Evolutionary conservation across 768 basidiomycete genomes (phyloP).

Genomic region (Trametes punicea): DNA sequence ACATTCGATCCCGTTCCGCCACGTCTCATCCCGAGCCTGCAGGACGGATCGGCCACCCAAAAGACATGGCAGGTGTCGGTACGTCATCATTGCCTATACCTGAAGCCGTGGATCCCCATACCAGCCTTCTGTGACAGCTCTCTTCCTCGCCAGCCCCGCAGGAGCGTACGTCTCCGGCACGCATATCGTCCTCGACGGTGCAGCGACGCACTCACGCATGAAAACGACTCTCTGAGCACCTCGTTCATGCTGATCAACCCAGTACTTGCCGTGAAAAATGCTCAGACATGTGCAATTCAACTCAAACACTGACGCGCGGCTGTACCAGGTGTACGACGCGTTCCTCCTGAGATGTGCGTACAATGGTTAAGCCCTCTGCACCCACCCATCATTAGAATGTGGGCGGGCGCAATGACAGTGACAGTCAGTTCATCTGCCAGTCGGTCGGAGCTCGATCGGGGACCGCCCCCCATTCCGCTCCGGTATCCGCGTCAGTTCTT

Average conservation of each 20-base stretch:
- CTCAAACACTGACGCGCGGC: too few species aligned
- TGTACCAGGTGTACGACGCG: too few species aligned
- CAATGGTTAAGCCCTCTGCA: too few species aligned
- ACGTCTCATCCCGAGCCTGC: neutral
- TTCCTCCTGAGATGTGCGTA: too few species aligned
- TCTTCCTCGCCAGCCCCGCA: conserved; percentile 58
- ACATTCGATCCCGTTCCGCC: neutral
- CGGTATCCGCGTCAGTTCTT: conserved; percentile 10
- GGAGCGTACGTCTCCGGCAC: conserved; percentile 72
- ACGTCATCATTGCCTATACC: conserved; percentile 5
- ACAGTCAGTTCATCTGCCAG: too few species aligned
- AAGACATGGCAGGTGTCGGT: conserved; percentile 69
- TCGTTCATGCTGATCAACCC: too few species aligned
- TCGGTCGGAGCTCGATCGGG: too few species aligned
- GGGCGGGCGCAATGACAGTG: too few species aligned
- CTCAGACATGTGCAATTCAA: too few species aligned
- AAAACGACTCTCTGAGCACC: conserved; percentile 3
- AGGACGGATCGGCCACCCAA: conserved; percentile 64
- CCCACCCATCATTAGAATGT: too few species aligned
- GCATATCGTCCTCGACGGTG: conserved; percentile 69
- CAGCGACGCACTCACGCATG: conserved; percentile 6
- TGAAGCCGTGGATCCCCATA: neutral
- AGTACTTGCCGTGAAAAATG: too few species aligned
- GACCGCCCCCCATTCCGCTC: neutral
- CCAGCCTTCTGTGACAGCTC: conserved; percentile 16